Percentiles rank a stretch among this genome's conserved stretches.
phyloP scores from a whole-genome alignment of 2,329 filamentous ascomycete genomes.

The Lithohypha guttulata region DNA sequence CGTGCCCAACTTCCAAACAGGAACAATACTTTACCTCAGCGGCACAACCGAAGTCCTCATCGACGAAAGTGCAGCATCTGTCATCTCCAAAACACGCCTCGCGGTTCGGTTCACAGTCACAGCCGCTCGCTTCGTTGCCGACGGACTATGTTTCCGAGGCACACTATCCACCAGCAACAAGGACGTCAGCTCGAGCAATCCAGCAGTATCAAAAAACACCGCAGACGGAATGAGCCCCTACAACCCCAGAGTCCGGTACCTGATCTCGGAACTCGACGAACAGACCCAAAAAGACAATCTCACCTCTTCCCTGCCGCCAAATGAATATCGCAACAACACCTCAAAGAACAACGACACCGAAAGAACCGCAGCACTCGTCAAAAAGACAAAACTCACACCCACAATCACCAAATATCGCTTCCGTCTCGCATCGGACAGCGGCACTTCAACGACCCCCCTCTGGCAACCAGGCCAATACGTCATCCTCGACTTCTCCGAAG shows the following conservation, averaged over 20 bases:
- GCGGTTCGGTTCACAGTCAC: slow-evolving; percentile 57
- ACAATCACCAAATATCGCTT: slow-evolving; percentile 57
- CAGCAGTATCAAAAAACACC: slow-evolving; percentile 36
- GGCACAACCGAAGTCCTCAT: slow-evolving; percentile 57
- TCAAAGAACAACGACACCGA: slow-evolving; percentile 12
- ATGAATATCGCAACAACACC: slow-evolving; percentile 10
- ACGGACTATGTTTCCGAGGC: slow-evolving; percentile 60
- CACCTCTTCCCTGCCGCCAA: slow-evolving; percentile 8
- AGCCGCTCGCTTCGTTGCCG: slow-evolving; percentile 50
- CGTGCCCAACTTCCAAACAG: slow-evolving; percentile 63
- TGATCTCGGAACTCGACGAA: slow-evolving; percentile 47
- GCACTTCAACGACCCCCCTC: slow-evolving; percentile 14
- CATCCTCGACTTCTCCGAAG: slow-evolving; percentile 58
- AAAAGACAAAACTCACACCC: slow-evolving; percentile 52
- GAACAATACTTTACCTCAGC: slow-evolving; percentile 63
- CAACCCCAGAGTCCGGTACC: slow-evolving; percentile 60
- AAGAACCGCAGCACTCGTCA: slow-evolving; percentile 45
- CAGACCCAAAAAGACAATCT: background rate
- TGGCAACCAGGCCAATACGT: slow-evolving; percentile 68
- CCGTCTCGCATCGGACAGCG: slow-evolving; percentile 30
- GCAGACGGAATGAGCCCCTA: slow-evolving; percentile 51
- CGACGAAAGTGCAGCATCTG: slow-evolving; percentile 48
- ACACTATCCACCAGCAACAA: slow-evolving; percentile 1
- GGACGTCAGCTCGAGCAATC: background rate
- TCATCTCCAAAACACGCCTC: slow-evolving; percentile 61